These are phyloP conservation scores for Neonectria ditissima DNA, from an alignment of 2,329 filamentous ascomycete species.

Conservation along the genomic window DNA sequence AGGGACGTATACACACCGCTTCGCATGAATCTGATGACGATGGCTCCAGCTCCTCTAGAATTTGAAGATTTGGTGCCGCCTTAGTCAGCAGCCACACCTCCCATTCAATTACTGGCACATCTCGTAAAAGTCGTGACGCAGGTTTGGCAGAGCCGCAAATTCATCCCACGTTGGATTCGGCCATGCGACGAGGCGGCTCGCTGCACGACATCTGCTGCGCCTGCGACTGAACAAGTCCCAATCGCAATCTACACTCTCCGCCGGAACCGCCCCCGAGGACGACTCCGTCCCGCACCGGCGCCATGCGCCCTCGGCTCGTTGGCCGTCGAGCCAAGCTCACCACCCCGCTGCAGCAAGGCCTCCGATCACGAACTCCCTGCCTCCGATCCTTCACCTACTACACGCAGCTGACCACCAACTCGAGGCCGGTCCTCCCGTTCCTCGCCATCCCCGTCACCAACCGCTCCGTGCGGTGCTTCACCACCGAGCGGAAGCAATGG, in stretches of 20 bases:
- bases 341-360: conserved; percentile 27
- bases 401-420: conserved; percentile 46
- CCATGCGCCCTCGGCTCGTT: conserved; percentile 56
- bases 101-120: conserved; percentile 33
- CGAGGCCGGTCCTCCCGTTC: conserved; percentile 58
- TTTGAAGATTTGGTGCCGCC: conserved; percentile 1
- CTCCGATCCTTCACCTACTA: conserved; percentile 45
- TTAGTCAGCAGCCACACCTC: conserved; percentile 37
- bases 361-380: conserved; percentile 35
- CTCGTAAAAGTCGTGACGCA: conserved; percentile 28
- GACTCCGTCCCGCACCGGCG: conserved; percentile 22
- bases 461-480: conserved; percentile 75
- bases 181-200: conserved; percentile 17
- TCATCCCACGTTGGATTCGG: conserved; percentile 16
- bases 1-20: conserved; percentile 13
- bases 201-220: not conserved
- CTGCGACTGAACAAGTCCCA: not conserved
- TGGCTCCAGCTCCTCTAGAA: conserved; percentile 9
- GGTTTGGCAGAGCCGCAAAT: conserved; percentile 14
- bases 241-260: not conserved
- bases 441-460: conserved; percentile 62
- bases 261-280: conserved; percentile 2
- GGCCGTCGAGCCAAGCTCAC: conserved; percentile 44
- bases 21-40: not conserved
- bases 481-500: conserved; percentile 80